phyloP scores from a whole-genome alignment of 768 basidiomycete species.

The Cyclocybe cylindracea region DNA sequence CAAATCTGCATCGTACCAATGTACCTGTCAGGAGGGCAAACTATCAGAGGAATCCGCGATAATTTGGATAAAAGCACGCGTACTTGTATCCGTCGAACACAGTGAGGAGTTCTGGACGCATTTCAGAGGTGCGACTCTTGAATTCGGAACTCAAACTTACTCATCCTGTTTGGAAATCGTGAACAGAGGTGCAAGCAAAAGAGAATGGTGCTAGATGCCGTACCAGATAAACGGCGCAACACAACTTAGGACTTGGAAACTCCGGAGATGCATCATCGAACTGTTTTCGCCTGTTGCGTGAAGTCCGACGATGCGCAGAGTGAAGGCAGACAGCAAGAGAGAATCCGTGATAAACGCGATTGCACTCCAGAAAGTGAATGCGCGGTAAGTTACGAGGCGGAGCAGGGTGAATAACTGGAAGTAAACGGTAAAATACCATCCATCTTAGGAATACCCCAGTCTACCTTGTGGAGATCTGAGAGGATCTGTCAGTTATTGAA shows the following conservation, averaged over 20 bases:
- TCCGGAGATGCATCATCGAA: conserved; percentile 49
- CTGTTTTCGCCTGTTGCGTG: conserved; percentile 34
- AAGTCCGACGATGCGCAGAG: conserved; percentile 66
- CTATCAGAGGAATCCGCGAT: background rate
- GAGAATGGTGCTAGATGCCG: conserved; percentile 20
- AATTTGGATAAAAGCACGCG: conserved; percentile 18
- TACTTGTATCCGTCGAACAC: conserved; percentile 83
- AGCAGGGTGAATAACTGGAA: conserved; percentile 69
- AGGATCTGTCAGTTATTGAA: background rate
- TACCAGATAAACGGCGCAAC: conserved; percentile 89
- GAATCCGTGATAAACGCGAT: conserved; percentile 73
- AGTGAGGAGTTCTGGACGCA: conserved; percentile 65
- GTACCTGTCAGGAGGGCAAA: conserved; percentile 44
- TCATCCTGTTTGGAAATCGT: conserved; percentile 60
- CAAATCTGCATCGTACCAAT: conserved; percentile 95
- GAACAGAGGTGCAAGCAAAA: background rate
- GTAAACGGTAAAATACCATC: background rate
- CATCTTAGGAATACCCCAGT: no score
- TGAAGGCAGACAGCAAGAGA: conserved; percentile 73
- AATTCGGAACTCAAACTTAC: conserved; percentile 42
- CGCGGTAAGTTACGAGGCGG: conserved; percentile 76
- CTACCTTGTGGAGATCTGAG: conserved; percentile 58
- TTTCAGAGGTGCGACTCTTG: background rate
- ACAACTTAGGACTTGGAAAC: conserved; percentile 89
- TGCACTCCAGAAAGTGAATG: conserved; percentile 78